These are phyloP conservation scores for Linnemannia exigua DNA, from an alignment of 192 early-diverging fungal genomes.

Conservation along the genomic window DNA sequence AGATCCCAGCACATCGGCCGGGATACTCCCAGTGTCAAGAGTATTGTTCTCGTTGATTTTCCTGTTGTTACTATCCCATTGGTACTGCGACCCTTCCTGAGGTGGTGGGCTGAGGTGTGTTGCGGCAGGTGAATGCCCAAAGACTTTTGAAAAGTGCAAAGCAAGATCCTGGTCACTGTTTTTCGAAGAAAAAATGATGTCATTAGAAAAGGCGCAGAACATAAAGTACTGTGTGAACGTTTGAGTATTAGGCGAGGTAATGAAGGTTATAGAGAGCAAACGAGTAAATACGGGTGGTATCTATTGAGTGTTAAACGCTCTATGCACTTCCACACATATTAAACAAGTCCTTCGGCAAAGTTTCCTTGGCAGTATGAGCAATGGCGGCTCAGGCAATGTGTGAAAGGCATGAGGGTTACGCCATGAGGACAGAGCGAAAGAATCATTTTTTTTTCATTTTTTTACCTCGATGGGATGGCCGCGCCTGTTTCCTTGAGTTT, in stretches of 20 bases:
- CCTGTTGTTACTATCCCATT: background rate
- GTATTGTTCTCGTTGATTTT: background rate
- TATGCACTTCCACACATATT: too few relatives aligned
- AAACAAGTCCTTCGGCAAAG: too few relatives aligned
- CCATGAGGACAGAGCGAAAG: background rate
- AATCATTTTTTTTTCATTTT: background rate
- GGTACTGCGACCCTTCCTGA: background rate
- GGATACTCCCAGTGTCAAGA: background rate
- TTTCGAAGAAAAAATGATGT: background rate
- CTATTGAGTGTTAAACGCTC: too few relatives aligned
- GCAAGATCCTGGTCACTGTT: constrained; percentile 49
- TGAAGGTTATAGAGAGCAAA: too few relatives aligned
- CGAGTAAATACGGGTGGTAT: too few relatives aligned
- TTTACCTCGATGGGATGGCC: constrained; percentile 24
- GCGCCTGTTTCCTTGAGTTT: constrained; percentile 34
- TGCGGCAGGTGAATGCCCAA: constrained; percentile 48
- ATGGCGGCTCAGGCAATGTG: too few relatives aligned
- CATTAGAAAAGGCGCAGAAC: background rate
- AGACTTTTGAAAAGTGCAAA: constrained; percentile 49
- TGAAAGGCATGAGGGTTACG: too few relatives aligned
- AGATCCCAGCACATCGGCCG: background rate
- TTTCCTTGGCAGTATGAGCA: too few relatives aligned
- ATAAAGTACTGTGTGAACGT: background rate
- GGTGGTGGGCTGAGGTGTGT: constrained; percentile 32
- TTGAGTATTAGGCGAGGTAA: too few relatives aligned